Conservation (phyloP, 1,139 yeast genomes). For the Protomyces gravidus region DNA sequence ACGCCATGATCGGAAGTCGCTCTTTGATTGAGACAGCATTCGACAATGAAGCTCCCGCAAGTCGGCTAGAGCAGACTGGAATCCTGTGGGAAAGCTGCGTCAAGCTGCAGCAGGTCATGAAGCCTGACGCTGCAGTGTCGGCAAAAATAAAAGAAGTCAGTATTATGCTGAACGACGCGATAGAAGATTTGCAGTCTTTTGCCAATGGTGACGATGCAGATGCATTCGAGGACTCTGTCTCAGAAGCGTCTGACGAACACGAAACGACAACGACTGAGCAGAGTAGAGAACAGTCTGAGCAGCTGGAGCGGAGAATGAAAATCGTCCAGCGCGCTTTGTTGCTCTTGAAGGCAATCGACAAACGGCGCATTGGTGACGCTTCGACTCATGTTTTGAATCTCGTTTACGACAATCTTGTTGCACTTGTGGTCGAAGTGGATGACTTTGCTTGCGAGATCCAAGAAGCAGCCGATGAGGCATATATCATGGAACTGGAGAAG, state of each 20-base stretch:
- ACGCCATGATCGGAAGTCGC: conserved; percentile 14
- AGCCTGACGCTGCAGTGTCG: background rate
- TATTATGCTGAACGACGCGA: conserved; percentile 16
- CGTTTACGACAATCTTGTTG: conserved; percentile 4
- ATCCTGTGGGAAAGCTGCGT: conserved; percentile 20
- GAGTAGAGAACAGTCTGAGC: background rate
- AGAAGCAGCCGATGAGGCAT: conserved; percentile 15
- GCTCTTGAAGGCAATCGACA: conserved; percentile 14
- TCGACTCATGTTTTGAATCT: conserved; percentile 1
- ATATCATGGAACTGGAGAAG: conserved; percentile 19
- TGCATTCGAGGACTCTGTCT: conserved; percentile 4
- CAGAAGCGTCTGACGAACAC: conserved; percentile 1
- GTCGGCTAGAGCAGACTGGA: conserved; percentile 11
- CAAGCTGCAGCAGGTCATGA: conserved; percentile 6
- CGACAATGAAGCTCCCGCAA: conserved; percentile 2
- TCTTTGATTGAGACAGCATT: conserved; percentile 9
- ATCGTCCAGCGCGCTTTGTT: conserved; percentile 12
- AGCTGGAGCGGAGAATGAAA: conserved; percentile 1
- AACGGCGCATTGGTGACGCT: background rate
- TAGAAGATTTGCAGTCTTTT: conserved; percentile 14
- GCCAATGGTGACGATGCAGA: background rate
- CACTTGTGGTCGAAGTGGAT: conserved; percentile 13
- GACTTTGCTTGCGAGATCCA: conserved; percentile 24
- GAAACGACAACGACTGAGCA: background rate
- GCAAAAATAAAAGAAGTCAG: conserved; percentile 7